Percentiles rank a stretch among this genome's conserved stretches.
phyloP scores from a whole-genome alignment of 2,329 filamentous ascomycete species.

The Scytalidium lignicola region DNA sequence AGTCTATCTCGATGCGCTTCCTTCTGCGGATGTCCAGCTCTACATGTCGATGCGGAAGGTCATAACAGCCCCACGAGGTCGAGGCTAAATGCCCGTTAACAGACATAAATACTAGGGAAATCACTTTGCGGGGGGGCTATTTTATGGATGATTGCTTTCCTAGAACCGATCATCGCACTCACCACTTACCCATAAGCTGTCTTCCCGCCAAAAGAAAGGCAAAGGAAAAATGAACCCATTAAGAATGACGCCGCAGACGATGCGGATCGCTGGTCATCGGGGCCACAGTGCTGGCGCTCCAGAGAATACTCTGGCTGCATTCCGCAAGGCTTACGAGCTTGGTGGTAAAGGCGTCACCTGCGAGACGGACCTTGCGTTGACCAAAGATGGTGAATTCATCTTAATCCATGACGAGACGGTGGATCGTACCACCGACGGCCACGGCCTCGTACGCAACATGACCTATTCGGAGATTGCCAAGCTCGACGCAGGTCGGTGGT shows the following conservation, averaged over 20 bases:
- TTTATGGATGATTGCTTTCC: no score
- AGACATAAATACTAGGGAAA: no score
- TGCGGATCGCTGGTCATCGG: background rate
- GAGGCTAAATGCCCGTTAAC: no score
- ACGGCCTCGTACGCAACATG: conserved; percentile 2
- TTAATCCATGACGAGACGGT: conserved; percentile 3
- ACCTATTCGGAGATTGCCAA: conserved; percentile 1
- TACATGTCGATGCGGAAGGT: no score
- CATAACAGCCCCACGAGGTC: no score
- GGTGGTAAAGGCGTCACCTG: background rate
- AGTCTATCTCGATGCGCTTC: no score
- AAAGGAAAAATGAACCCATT: background rate
- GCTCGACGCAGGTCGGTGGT: conserved; percentile 2
- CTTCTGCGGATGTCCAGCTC: no score
- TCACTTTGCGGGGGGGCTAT: no score
- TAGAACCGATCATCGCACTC: no score
- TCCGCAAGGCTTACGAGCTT: background rate
- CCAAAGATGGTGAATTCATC: conserved; percentile 1
- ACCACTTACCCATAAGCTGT: no score
- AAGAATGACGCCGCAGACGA: background rate
- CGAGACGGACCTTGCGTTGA: conserved; percentile 2
- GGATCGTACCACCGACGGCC: conserved; percentile 1
- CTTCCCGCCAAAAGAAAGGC: background rate
- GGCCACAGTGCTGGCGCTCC: conserved; percentile 1
- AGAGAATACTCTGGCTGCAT: conserved; percentile 1